Evolutionary conservation across 2,329 filamentous ascomycete species (phyloP), one percentile per base, ranked within the genome.

Genomic region (Dactylellina sp.): DNA sequence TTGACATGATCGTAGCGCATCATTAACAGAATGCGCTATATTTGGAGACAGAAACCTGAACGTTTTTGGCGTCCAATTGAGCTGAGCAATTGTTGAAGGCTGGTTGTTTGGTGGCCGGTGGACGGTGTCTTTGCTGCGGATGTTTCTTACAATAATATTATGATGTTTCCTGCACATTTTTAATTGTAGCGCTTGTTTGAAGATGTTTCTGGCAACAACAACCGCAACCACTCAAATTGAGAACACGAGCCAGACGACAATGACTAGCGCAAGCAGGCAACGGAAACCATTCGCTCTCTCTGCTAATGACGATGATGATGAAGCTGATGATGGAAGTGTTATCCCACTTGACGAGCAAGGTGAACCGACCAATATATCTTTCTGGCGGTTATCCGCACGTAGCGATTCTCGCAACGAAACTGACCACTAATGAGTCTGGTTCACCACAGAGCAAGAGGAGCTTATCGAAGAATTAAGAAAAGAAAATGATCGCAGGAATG

Each of bases 401-500:
- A n/a, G n/a, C n/a, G n/a, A 9, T 32, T 32, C 9, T 32, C 28
- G 28, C 28, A 32, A 32, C n/a, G n/a, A 11, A 5, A 56, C 11
- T 16, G 22, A 56, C 20, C 16, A 32, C 50, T 63, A 46, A 63
- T 28, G n/a, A 37, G 25, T 7, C 24, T 47, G 47, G 42, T 28
- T 2, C 9, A 14, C 28, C 68, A 24, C 50, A 75, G 71, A 75
- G 16, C 71, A 75, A 40, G 71, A 75, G 18, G 56, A 55, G 12
- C 56, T 75, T 24, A 70, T 75, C 16, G 46, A 70, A 42, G 57
- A 64, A 32, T 62, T 75, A 5, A 63, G 44, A 39, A 63, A 37
- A 42, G 71, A 66, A 64, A 75, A 75, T 40, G 71, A 75, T 40
- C 50, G 64, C 35, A 68, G 70, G 53, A 75, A 75, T 46, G 62